phyloP scores from a whole-genome alignment of 1,139 yeast species.

The Ogataea hybrid region DNA sequence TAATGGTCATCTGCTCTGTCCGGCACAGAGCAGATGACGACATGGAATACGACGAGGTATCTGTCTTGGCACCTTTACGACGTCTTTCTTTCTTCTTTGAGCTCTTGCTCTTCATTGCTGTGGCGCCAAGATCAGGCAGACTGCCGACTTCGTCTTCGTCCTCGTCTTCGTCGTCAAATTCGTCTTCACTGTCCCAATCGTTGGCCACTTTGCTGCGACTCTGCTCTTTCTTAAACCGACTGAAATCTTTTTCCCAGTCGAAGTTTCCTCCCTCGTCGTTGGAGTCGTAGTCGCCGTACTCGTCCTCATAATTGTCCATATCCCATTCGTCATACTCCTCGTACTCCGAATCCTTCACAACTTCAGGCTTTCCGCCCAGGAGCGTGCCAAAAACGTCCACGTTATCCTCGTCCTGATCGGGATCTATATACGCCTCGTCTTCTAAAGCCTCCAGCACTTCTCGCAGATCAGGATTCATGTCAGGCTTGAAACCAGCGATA shows the following conservation, averaged over 20 bases:
- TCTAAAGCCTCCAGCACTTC: conserved; percentile 93
- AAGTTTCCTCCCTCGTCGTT: conserved; percentile 42
- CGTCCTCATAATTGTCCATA: conserved; percentile 52
- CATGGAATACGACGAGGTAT: conserved; percentile 90
- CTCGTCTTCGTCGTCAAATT: conserved; percentile 46
- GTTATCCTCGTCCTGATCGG: conserved; percentile 43
- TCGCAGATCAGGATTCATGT: conserved; percentile 86
- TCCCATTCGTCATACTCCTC: conserved; percentile 49
- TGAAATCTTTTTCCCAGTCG: conserved; percentile 84
- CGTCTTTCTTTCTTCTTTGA: conserved; percentile 57
- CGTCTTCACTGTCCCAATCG: conserved; percentile 72
- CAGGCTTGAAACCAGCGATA: conserved; percentile 86
- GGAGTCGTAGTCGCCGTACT: conserved; percentile 41
- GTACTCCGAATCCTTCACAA: conserved; percentile 43
- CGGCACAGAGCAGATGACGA: conserved; percentile 87
- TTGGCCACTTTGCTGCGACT: conserved; percentile 40
- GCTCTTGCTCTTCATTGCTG: conserved; percentile 27
- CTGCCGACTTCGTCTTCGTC: conserved; percentile 50
- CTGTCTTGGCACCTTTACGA: conserved; percentile 87
- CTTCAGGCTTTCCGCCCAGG: conserved; percentile 37
- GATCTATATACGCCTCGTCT: conserved; percentile 85
- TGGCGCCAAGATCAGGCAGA: conserved; percentile 41
- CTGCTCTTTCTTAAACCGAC: conserved; percentile 56
- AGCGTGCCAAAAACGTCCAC: conserved; percentile 51
- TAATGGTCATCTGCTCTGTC: conserved; percentile 81